Conservation (phyloP, 2,329 filamentous ascomycete genomes). For the Aspergillus costaricaensis region DNA sequence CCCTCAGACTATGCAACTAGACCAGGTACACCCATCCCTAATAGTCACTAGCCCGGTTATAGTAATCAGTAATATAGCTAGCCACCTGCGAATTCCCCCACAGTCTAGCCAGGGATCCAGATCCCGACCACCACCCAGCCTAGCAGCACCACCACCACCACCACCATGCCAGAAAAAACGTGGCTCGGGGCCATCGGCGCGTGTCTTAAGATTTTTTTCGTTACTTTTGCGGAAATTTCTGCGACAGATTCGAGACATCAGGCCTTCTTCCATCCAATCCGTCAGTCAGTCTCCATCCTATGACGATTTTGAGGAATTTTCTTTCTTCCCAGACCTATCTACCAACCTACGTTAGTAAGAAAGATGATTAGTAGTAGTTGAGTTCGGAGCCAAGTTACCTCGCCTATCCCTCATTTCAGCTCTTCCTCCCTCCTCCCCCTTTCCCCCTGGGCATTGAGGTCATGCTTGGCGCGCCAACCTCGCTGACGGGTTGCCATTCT, state of each 20-base stretch:
- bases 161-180: neutral
- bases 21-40: neutral
- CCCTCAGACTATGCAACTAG: neutral
- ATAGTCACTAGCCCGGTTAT: neutral
- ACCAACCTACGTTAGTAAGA: neutral
- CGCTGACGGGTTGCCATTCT: too few species aligned
- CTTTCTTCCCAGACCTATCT: neutral
- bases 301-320: neutral
- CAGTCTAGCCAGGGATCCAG: conserved; percentile 7
- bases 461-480: neutral
- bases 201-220: neutral
- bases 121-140: neutral
- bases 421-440: neutral
- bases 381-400: neutral
- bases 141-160: too few species aligned
- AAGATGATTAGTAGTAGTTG: neutral
- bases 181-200: conserved; percentile 3
- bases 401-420: neutral
- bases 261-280: too few species aligned
- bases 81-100: neutral
- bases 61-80: neutral
- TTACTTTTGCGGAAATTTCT: conserved; percentile 6
- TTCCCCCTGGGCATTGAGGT: neutral
- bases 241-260: neutral
- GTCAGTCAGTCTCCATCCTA: neutral